A percentile compares a stretch with the other conserved stretches of the same genome.
These are phyloP conservation scores for Pascua sp. DNA, from an alignment of 1,284 basidiomycete species.

Conservation along the genomic window DNA sequence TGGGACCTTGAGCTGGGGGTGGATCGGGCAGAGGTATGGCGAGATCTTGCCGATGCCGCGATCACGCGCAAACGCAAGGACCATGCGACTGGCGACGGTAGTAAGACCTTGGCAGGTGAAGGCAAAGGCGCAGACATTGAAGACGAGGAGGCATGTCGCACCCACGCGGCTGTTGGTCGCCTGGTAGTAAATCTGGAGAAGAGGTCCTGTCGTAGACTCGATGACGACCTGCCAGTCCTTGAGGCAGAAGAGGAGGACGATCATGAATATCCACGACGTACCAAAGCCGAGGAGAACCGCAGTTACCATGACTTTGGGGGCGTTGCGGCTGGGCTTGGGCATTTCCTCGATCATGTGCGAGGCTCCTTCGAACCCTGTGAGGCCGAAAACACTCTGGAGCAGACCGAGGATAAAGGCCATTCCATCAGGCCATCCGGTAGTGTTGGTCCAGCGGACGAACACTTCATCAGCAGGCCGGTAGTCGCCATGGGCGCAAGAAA, in stretches of 20 bases:
- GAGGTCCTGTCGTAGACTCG: slow-evolving; percentile 58
- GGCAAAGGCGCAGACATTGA: slow-evolving; percentile 47
- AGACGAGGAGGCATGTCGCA: slow-evolving; percentile 45
- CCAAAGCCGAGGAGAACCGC: slow-evolving; percentile 62
- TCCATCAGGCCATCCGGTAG: slow-evolving; percentile 51
- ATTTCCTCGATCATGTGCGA: slow-evolving; percentile 30
- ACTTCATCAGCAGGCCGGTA: slow-evolving; percentile 47
- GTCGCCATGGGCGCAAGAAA: slow-evolving; percentile 37
- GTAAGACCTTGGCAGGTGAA: slow-evolving; percentile 52
- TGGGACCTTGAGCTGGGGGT: slow-evolving; percentile 26
- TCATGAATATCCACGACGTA: slow-evolving; percentile 59
- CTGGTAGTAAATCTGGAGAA: slow-evolving; percentile 63
- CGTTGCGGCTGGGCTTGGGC: slow-evolving; percentile 18
- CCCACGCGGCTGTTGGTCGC: slow-evolving; percentile 59
- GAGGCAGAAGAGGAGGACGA: slow-evolving; percentile 67
- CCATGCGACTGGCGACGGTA: slow-evolving; percentile 63
- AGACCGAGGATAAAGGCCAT: slow-evolving; percentile 51
- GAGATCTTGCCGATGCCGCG: slow-evolving; percentile 60
- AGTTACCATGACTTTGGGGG: slow-evolving; percentile 31
- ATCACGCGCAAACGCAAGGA: slow-evolving; percentile 66
- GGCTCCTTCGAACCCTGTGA: slow-evolving; percentile 41
- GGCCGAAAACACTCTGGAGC: slow-evolving; percentile 47
- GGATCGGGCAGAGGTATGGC: slow-evolving; percentile 54
- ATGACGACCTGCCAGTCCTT: slow-evolving; percentile 58
- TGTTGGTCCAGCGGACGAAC: slow-evolving; percentile 46